Evolutionary conservation across 768 basidiomycete genomes (phyloP).

Genomic region (Pulveroboletus ravenelii): DNA sequence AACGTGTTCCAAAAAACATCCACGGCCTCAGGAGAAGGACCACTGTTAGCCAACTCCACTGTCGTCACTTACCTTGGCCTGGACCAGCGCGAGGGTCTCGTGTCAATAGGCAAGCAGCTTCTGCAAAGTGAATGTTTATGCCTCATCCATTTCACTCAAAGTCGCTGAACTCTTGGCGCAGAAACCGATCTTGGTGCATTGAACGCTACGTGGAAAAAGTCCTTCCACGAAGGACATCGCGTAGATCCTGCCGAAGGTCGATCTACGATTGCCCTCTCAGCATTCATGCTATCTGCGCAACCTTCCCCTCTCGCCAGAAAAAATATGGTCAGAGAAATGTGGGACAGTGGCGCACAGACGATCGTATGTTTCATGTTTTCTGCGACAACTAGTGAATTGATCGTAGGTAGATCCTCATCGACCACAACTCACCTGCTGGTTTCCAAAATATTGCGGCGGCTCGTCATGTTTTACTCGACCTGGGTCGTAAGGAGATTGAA

Average conservation of each 20-base stretch:
- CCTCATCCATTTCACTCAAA: not conserved
- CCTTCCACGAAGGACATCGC: conserved; percentile 46
- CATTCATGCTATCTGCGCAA: conserved; percentile 80
- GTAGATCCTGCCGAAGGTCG: conserved; percentile 40
- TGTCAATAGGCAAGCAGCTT: conserved; percentile 61
- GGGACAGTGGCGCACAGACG: conserved; percentile 84
- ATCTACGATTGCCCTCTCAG: conserved; percentile 68
- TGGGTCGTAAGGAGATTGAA: conserved; percentile 57
- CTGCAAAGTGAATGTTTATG: conserved; percentile 42
- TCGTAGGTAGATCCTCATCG: conserved; percentile 67
- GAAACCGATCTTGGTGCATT: conserved; percentile 45
- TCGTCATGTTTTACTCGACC: conserved; percentile 61
- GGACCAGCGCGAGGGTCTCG: conserved; percentile 71
- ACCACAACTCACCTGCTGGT: conserved; percentile 71
- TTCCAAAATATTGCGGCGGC: conserved; percentile 79
- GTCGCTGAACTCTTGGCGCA: conserved; percentile 26
- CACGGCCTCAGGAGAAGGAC: conserved; percentile 26
- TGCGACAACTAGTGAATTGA: conserved; percentile 7
- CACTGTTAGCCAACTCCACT: conserved; percentile 43
- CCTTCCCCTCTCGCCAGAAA: conserved; percentile 57
- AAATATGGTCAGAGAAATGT: conserved; percentile 75
- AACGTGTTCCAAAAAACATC: conserved; percentile 54
- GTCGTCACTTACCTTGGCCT: conserved; percentile 66
- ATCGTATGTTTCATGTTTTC: conserved; percentile 44
- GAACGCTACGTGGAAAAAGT: conserved; percentile 50